phyloP scores from a whole-genome alignment of 106 monocot species.

The Dioscorea alata region DNA sequence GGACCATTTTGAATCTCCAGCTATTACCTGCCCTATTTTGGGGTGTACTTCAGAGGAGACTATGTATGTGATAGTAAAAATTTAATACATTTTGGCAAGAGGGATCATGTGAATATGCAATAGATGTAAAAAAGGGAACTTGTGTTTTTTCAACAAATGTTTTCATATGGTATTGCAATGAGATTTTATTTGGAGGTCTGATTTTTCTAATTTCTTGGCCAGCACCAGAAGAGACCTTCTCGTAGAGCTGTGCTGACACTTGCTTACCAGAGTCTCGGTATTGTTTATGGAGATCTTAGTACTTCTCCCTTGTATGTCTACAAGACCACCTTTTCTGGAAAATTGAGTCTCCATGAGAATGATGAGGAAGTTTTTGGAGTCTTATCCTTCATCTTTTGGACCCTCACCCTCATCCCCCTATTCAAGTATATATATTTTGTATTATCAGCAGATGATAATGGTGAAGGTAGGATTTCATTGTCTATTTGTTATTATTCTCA shows the following conservation, averaged over 20 bases:
- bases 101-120: too few relatives aligned
- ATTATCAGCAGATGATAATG: conserved; percentile 71
- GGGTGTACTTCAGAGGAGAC: too few relatives aligned
- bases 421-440: conserved; percentile 66
- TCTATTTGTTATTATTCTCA: not conserved
- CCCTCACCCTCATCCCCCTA: conserved; percentile 67
- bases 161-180: not conserved
- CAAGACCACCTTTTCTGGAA: conserved; percentile 74
- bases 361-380: conserved; percentile 79
- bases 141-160: not conserved
- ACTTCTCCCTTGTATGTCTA: conserved; percentile 83
- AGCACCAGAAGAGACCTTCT: conserved; percentile 26
- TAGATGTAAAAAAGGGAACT: too few relatives aligned
- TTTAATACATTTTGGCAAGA: too few relatives aligned
- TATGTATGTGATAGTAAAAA: too few relatives aligned
- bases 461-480: conserved; percentile 42
- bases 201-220: conserved; percentile 12
- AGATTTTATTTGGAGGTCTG: not conserved
- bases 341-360: conserved; percentile 54
- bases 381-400: conserved; percentile 78
- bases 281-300: conserved; percentile 82
- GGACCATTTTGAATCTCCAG: too few relatives aligned
- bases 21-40: too few relatives aligned
- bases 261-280: conserved; percentile 79
- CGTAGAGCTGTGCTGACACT: conserved; percentile 46